A percentile compares a stretch with the other conserved stretches of the same genome.
These are phyloP conservation scores for Coemansia sp. DNA, from an alignment of 192 early-diverging fungal genomes.

Conservation along the genomic window DNA sequence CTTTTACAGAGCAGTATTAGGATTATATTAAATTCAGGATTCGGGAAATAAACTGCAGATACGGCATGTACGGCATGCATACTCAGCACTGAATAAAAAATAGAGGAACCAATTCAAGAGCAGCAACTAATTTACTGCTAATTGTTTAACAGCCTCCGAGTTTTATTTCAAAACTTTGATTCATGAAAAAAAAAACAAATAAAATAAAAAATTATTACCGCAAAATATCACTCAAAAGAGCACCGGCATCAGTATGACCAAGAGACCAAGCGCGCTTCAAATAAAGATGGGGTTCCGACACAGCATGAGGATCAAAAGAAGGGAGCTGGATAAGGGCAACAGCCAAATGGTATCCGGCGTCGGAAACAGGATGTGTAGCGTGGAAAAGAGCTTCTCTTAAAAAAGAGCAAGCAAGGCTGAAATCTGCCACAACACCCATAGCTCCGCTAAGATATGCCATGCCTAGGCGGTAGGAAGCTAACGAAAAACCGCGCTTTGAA, in stretches of 20 bases:
- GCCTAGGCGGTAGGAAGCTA: conserved; percentile 45
- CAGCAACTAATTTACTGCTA: too few species aligned
- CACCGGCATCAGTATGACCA: conserved; percentile 43
- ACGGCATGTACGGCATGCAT: background rate
- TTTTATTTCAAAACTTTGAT: background rate
- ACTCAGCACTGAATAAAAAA: background rate
- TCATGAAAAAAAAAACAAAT: background rate
- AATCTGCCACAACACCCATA: conserved; percentile 45
- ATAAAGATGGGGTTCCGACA: conserved; percentile 50
- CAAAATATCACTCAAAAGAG: conserved; percentile 44
- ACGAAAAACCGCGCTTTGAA: conserved; percentile 39
- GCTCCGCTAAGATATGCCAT: conserved; percentile 51
- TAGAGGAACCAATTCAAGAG: background rate
- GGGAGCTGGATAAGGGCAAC: conserved; percentile 53
- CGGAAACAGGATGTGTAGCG: conserved; percentile 49
- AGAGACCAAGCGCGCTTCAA: conserved; percentile 52
- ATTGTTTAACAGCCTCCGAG: background rate
- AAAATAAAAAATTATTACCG: conserved; percentile 11
- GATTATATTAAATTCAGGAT: background rate
- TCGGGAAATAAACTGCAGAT: background rate
- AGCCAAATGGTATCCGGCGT: conserved; percentile 49
- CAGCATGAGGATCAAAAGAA: conserved; percentile 34
- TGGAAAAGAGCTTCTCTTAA: conserved; percentile 50
- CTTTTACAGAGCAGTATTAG: background rate
- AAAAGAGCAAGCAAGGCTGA: conserved; percentile 53